phyloP scores from a whole-genome alignment of 2,329 filamentous ascomycete species.

The Talaromyces verruculosus region DNA sequence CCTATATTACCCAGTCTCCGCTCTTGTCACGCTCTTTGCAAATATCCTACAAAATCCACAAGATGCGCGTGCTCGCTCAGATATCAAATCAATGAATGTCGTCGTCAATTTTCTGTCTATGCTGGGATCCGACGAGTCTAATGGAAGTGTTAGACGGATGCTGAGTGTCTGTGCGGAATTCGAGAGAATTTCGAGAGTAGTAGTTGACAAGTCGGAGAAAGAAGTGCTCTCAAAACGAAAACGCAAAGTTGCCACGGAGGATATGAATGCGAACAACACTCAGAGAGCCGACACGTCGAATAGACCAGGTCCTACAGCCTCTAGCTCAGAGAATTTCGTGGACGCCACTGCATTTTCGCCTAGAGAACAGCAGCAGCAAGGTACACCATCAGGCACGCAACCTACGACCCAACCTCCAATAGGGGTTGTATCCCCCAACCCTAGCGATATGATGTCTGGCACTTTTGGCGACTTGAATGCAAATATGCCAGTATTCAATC shows the following conservation, averaged over 20 bases:
- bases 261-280: constrained; percentile 20
- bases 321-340: constrained; percentile 1
- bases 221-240: constrained; percentile 79
- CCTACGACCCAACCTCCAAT: constrained; percentile 4
- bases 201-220: constrained; percentile 87
- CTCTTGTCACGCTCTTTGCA: constrained; percentile 90
- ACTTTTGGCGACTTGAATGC: constrained; percentile 28
- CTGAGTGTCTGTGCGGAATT: constrained; percentile 93
- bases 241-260: constrained; percentile 61
- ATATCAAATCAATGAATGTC: constrained; percentile 85
- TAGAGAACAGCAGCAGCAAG: constrained; percentile 10
- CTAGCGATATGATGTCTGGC: constrained; percentile 27
- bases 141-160: constrained; percentile 90
- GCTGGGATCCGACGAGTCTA: constrained; percentile 83
- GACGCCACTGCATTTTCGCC: constrained; percentile 1
- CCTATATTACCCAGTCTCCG: constrained; percentile 93
- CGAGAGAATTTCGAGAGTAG: constrained; percentile 85
- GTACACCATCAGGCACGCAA: neutral
- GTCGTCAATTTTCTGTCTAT: constrained; percentile 91
- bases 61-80: constrained; percentile 81
- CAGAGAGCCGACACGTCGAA: constrained; percentile 26
- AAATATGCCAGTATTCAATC: constrained; percentile 34
- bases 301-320: constrained; percentile 15
- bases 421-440: constrained; percentile 20
- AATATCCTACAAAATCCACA: constrained; percentile 95